Evolutionary conservation across 1,284 basidiomycete species (phyloP), one percentile per base, ranked within the genome.

Genomic region (Marasmius fiardii): DNA sequence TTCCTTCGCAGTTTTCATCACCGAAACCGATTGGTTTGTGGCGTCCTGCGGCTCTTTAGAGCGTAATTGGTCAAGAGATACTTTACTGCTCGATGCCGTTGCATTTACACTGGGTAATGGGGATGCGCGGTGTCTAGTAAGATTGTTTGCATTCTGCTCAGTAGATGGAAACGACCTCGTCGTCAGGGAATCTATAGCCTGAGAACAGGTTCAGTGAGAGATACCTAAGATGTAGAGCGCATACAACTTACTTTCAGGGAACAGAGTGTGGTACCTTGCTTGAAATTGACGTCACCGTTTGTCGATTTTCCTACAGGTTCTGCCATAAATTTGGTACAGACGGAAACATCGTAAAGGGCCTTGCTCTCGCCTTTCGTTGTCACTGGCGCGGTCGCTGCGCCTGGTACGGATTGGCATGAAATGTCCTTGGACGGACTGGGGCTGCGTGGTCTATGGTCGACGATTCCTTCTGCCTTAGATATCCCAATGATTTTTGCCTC

Each of bases 261-360:
- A 31, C 10, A 4, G 28, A 10, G 28, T 31, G 28, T 31, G 10
- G 10, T 31, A 31, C 28, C 4, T 31, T 4, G 4, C 28, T 10
- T 31, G 10, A 10, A 16, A 24, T n/a, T 37, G 23, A 33, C 11
- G 8, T 8, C 21, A 16, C 49, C 20, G 14, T 49, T 44, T 10
- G 28, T 31, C 31, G 56, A 43, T 20, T 58, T 37, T 45, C 71
- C 71, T 21, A 72, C 69, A 44, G 79, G 78, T 47, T 77, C 75
- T 12, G 74, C 76, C 55, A 80, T 67, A 49, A 78, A 75, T 10
- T 80, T 78, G 23, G 71, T 76, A n/a, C 79, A 79, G n/a, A 81
- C 72, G 56, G 81, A 80, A n/a, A 77, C 72, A 63, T 77, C 78
- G 8, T 55, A 48, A 23, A 67, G 23, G 11, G 48, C 47, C 33